These are phyloP conservation scores for Candida verbasci DNA, from an alignment of 805 yeast species.

Conservation along the genomic window DNA sequence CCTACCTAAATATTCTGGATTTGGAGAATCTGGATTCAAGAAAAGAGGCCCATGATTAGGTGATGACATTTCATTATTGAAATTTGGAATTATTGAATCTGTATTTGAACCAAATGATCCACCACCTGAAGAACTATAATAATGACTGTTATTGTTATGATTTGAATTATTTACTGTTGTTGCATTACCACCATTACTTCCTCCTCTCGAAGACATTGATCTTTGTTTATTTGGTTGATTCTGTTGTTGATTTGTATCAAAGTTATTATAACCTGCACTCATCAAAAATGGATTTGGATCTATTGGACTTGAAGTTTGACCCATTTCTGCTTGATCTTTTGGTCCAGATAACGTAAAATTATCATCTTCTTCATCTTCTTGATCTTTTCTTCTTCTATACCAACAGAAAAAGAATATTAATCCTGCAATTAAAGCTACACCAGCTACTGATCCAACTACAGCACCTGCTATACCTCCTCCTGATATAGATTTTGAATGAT, in stretches of 20 bases:
- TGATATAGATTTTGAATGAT: constrained; percentile 19
- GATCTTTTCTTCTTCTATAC: constrained; percentile 33
- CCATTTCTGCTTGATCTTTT: constrained; percentile 13
- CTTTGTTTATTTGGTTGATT: constrained; percentile 4
- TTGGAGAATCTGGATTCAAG: constrained; percentile 5
- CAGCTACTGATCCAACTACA: constrained; percentile 39
- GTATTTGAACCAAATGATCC: constrained; percentile 11
- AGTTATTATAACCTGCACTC: constrained; percentile 11
- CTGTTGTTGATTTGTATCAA: constrained; percentile 9
- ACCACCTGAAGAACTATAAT: constrained; percentile 10
- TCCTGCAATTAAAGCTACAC: constrained; percentile 31
- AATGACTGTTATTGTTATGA: constrained; percentile 3
- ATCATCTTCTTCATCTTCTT: constrained; percentile 41
- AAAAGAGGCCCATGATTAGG: constrained; percentile 3
- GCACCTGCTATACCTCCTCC: constrained; percentile 41
- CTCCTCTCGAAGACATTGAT: neutral
- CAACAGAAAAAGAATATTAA: constrained; percentile 39
- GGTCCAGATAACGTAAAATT: constrained; percentile 29
- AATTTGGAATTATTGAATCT: constrained; percentile 8
- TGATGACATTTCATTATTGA: neutral
- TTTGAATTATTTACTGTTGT: neutral
- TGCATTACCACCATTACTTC: constrained; percentile 1
- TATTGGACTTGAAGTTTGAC: constrained; percentile 8
- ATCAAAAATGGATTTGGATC: constrained; percentile 20
- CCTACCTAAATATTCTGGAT: constrained; percentile 38